Conservation (phyloP, 2,329 filamentous ascomycete species). For the Paecilomyces sp. region DNA sequence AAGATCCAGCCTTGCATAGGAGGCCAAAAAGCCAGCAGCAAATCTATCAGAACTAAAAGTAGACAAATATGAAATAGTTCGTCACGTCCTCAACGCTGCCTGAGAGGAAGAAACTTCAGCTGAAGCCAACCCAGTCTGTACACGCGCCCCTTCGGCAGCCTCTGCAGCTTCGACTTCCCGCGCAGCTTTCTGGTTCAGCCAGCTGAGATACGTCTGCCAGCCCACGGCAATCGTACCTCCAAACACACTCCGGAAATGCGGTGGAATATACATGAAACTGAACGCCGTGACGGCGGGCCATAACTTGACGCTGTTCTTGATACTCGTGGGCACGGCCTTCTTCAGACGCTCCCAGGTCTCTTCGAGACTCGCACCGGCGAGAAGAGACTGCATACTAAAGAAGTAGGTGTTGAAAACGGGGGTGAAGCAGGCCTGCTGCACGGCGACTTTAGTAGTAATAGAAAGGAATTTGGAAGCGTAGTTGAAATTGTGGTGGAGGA, state of each 20-base stretch:
- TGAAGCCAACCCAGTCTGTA: background rate
- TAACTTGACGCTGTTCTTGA: conserved; percentile 73
- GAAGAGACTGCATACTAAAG: conserved; percentile 69
- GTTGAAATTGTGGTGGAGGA: conserved; percentile 75
- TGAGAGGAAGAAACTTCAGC: background rate
- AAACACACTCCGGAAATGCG: conserved; percentile 75
- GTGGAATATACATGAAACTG: conserved; percentile 73
- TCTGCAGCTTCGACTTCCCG: conserved; percentile 40
- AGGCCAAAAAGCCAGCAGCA: background rate
- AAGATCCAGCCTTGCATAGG: background rate
- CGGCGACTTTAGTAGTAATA: conserved; percentile 65
- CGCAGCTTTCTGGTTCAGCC: conserved; percentile 68
- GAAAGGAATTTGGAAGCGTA: conserved; percentile 66
- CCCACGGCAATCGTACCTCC: conserved; percentile 72
- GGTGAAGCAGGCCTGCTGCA: conserved; percentile 77
- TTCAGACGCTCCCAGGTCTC: conserved; percentile 65
- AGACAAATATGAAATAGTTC: background rate
- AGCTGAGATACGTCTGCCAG: conserved; percentile 88
- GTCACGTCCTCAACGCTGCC: background rate
- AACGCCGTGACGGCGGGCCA: conserved; percentile 86
- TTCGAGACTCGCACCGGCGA: conserved; percentile 58
- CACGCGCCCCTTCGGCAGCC: conserved; percentile 5
- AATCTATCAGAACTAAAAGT: background rate
- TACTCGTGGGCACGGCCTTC: conserved; percentile 67
- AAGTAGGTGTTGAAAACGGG: conserved; percentile 80